Evolutionary conservation across 257 asterid species (phyloP).

Genomic region (Nicotiana knightiana): DNA sequence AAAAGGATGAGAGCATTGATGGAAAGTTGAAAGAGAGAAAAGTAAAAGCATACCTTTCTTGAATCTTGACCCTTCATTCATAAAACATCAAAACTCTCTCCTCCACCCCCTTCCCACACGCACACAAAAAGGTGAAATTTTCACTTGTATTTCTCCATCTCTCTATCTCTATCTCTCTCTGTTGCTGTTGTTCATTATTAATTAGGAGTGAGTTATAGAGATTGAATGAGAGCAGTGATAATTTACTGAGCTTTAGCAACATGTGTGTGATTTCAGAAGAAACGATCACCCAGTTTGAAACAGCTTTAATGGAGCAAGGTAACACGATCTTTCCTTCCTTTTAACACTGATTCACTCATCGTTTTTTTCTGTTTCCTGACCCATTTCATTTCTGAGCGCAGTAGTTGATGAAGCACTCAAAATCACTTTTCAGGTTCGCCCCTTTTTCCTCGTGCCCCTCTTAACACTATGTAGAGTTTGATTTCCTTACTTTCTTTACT

Average conservation of each 20-base stretch:
- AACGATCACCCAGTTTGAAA: constrained; percentile 46
- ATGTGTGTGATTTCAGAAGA: constrained; percentile 70
- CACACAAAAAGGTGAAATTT: constrained; percentile 33
- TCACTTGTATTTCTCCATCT: constrained; percentile 24
- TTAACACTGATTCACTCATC: neutral
- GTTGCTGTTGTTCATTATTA: neutral
- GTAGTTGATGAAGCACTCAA: constrained; percentile 52
- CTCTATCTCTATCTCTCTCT: neutral
- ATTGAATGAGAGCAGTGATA: no score
- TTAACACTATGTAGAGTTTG: neutral
- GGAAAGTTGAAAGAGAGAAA: neutral
- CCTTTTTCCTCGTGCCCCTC: no score
- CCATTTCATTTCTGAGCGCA: constrained; percentile 19
- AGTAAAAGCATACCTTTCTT: constrained; percentile 24
- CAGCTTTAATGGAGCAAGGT: constrained; percentile 53
- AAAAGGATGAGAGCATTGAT: neutral
- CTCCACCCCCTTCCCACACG: constrained; percentile 5
- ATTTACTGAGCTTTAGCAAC: neutral
- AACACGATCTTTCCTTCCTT: constrained; percentile 12
- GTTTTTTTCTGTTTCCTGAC: constrained; percentile 14
- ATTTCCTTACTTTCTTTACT: neutral
- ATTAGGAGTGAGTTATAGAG: no score
- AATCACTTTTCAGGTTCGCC: constrained; percentile 51
- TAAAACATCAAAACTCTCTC: neutral
- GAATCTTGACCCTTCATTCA: constrained; percentile 34